Base-by-base conservation (phyloP, 2,329 filamentous ascomycete genomes). In the Thelonectria discophora region DNA sequence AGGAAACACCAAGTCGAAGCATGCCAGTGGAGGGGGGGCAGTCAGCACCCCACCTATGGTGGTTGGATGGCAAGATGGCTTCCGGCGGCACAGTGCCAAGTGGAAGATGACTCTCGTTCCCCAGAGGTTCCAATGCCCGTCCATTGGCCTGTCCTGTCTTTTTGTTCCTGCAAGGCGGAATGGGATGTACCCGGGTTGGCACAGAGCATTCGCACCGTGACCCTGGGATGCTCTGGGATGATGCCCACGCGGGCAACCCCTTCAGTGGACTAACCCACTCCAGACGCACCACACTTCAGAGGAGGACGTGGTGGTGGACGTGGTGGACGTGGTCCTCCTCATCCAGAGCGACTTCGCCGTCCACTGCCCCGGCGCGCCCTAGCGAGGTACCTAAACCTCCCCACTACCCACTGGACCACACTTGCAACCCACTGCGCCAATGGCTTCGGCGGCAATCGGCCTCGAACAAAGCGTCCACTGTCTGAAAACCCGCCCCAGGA, bases 361-460 rank as follows among this genome's bases (percentile, higher is more conserved):
- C 46, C 52, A 51, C 40, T 50, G 34, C 34, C 37, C 47, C 52
- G 46, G 50, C 58, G 34, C 52, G 45, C 46, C 37, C 34, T 51
- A 55, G 51, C 24, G 13, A 42, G 12, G 17, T 47, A 32, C 27
- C 27, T 49, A 55, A 55, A 55, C 45, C 60, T 63, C 58, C 65
- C 54, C 55, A 62, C 63, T 66, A 69, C 66, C 63, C 65, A 65
- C 65, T 64, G 58, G 27, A 10, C 27, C 27, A 24, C 24, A 24
- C 24, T 51, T 57, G 46, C 61, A 57, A 59, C 55, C 55, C 60
- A 61, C 55, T 69, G 59, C 40, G 55, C 53, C 55, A 37, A 65
- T 71, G 66, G 63, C 69, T 71, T 71, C 69, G 69, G 69, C 69
- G 65, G 61, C 65, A 71, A 70, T 71, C 69, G 69, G 69, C 68